Evolutionary conservation across 1,139 yeast genomes (phyloP).

Genomic region (Yamadazyma taylorii): DNA sequence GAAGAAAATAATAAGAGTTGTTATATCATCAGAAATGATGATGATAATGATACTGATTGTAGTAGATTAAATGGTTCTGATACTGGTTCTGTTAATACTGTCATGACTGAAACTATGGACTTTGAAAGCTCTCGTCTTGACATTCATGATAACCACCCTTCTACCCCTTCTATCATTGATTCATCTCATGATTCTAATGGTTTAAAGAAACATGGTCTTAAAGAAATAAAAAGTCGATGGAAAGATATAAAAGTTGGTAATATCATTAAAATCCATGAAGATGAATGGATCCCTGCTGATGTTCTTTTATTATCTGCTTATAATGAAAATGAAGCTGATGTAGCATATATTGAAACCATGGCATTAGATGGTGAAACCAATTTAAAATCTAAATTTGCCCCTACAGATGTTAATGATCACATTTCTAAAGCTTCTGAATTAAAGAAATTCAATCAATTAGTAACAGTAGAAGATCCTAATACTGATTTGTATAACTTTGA

Average conservation of each 20-base stretch:
- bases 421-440: conserved; percentile 54
- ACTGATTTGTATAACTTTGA: conserved; percentile 88
- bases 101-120: conserved; percentile 36
- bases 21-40: conserved; percentile 37
- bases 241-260: conserved; percentile 83
- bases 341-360: conserved; percentile 91
- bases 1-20: conserved; percentile 74
- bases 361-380: conserved; percentile 97
- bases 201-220: conserved; percentile 34
- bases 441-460: conserved; percentile 48
- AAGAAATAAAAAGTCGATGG: conserved; percentile 55
- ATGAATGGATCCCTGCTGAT: conserved; percentile 96
- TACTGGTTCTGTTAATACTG: conserved; percentile 38
- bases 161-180: too few relatives aligned
- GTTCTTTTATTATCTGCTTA: conserved; percentile 62
- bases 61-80: conserved; percentile 31
- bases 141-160: conserved; percentile 1
- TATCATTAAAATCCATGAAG: conserved; percentile 65
- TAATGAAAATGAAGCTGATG: conserved; percentile 60
- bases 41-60: too few relatives aligned
- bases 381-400: conserved; percentile 71
- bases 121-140: not conserved
- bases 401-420: conserved; percentile 54
- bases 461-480: conserved; percentile 88
- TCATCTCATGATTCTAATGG: conserved; percentile 16